phyloP scores from a whole-genome alignment of 2,329 filamentous ascomycete genomes.

The Nemania sp. region DNA sequence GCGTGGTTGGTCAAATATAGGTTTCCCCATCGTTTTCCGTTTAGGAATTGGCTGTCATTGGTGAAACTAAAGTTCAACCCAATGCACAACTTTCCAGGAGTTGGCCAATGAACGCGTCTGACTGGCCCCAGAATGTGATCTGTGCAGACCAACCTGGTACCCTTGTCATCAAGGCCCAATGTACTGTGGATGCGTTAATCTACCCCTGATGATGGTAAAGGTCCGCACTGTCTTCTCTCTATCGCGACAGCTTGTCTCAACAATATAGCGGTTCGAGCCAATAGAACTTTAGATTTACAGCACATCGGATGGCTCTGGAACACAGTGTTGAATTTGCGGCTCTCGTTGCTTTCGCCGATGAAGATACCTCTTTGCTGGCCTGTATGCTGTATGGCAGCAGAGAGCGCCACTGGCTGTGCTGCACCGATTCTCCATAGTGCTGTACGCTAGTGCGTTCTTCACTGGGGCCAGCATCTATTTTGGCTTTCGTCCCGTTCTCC shows the following conservation, averaged over 20 bases:
- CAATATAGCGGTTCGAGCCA: background rate
- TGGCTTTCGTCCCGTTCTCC: slow-evolving; percentile 12
- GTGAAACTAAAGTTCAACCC: slow-evolving; percentile 1
- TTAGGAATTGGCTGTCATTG: slow-evolving; percentile 10
- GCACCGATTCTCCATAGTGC: slow-evolving; percentile 7
- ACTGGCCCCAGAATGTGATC: slow-evolving; percentile 14
- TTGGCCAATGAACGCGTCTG: slow-evolving; percentile 14
- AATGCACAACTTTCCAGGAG: slow-evolving; percentile 20
- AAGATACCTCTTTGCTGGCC: no score
- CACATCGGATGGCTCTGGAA: no score
- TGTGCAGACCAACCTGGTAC: slow-evolving; percentile 2
- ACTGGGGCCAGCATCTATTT: slow-evolving; percentile 24
- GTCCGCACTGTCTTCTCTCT: slow-evolving; percentile 7
- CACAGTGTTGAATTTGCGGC: slow-evolving; percentile 14
- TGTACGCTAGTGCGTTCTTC: slow-evolving; percentile 3
- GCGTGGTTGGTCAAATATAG: slow-evolving; percentile 14
- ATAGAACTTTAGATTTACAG: background rate
- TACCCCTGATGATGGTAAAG: background rate
- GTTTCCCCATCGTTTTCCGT: slow-evolving; percentile 5
- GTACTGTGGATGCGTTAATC: slow-evolving; percentile 7
- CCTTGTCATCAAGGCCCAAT: slow-evolving; percentile 19
- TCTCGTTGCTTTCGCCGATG: no score
- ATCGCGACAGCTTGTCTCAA: no score
- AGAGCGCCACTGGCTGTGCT: slow-evolving; percentile 9
- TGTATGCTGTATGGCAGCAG: background rate